phyloP scores from a whole-genome alignment of 2,329 filamentous ascomycete species.

The Fusarium miscanthi region DNA sequence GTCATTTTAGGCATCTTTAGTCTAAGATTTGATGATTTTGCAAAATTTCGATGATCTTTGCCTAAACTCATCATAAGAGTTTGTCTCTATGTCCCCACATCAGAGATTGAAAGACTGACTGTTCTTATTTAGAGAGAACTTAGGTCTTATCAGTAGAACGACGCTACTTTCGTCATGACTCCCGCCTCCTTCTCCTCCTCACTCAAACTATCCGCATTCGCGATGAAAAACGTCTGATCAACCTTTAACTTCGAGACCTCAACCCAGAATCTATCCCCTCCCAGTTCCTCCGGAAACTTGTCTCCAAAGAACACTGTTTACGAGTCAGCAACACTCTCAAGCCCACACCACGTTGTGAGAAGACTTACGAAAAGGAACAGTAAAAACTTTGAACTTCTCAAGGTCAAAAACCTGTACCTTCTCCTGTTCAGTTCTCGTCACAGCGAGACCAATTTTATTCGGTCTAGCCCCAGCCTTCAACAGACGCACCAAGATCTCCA shows the following conservation, averaged over 20 bases:
- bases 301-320: not conserved
- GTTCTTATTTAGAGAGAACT: too few species aligned
- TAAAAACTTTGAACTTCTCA: not conserved
- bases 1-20: too few species aligned
- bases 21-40: too few species aligned
- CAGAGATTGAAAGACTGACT: too few species aligned
- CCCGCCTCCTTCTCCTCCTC: not conserved
- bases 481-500: not conserved
- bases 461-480: not conserved
- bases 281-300: not conserved
- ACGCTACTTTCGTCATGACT: not conserved
- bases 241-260: not conserved
- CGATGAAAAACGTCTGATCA: not conserved
- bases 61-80: too few species aligned
- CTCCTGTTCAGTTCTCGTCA: not conserved
- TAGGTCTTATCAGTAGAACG: not conserved
- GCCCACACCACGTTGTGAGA: rapidly evolving
- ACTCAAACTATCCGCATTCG: not conserved
- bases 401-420: not conserved
- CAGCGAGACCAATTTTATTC: not conserved
- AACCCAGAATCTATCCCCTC: not conserved
- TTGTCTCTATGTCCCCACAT: too few species aligned
- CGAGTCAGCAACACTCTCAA: rapidly evolving
- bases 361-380: not conserved
- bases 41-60: too few species aligned